Evolutionary conservation across 1,284 basidiomycete species (phyloP).

Genomic region (Leccinum griseonigrum): DNA sequence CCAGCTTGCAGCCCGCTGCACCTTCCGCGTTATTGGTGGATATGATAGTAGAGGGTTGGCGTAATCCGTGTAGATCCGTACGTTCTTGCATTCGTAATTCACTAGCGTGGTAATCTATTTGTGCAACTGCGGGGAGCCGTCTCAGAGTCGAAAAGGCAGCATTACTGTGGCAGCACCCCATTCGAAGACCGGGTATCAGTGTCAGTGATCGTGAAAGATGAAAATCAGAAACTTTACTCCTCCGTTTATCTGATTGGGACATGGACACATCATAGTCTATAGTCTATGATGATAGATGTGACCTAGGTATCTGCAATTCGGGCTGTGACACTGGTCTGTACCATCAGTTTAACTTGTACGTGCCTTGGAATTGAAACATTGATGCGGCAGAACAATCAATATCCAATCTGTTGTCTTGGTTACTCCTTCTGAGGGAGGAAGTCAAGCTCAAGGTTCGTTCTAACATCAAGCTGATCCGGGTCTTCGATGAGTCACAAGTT

Average conservation of each 20-base stretch:
- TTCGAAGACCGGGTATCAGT: not conserved
- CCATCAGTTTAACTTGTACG: not conserved
- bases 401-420: not conserved
- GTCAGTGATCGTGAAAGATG: not conserved
- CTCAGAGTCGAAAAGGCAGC: not conserved
- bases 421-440: not conserved
- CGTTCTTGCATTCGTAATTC: not conserved
- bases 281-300: not conserved
- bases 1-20: not conserved
- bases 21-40: not conserved
- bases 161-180: not conserved
- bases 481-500: not conserved
- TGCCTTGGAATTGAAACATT: not conserved
- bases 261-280: not conserved
- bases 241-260: not conserved
- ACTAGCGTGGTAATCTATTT: not conserved
- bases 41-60: not conserved
- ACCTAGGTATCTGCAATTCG: not conserved
- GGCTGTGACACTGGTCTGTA: not conserved
- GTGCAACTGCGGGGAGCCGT: not conserved
- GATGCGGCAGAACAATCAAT: not conserved
- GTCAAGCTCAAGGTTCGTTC: not conserved
- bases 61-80: not conserved
- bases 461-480: not conserved
- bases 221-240: not conserved